Evolutionary conservation across 2,329 filamentous ascomycete species (phyloP).

Genomic region (Ceratocystis smalleyi): DNA sequence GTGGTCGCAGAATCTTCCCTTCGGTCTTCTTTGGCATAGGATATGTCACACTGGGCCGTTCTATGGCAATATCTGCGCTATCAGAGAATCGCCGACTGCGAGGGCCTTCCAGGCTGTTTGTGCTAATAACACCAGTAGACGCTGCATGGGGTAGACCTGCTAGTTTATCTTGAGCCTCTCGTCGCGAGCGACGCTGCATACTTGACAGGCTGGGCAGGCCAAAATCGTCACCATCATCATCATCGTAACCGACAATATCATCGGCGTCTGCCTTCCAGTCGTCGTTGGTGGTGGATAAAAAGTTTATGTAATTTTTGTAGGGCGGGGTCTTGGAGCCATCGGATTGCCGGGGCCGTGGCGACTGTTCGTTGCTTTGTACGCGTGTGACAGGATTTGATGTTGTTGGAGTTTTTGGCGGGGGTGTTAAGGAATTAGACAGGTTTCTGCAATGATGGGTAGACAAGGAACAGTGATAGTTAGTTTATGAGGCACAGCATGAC

Average conservation of each 20-base stretch:
- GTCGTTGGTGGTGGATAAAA: conserved; percentile 65
- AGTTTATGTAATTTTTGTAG: conserved; percentile 61
- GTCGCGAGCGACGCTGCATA: conserved; percentile 59
- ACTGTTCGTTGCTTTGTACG: conserved; percentile 35
- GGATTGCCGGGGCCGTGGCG: conserved; percentile 38
- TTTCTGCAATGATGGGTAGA: conserved; percentile 30
- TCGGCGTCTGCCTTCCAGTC: conserved; percentile 68
- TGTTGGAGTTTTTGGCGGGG: conserved; percentile 63
- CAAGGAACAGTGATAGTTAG: conserved; percentile 14
- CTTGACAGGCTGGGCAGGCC: conserved; percentile 83
- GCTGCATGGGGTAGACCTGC: conserved; percentile 4
- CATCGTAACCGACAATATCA: conserved; percentile 62
- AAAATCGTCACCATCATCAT: conserved; percentile 87
- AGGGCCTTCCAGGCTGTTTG: conserved; percentile 23
- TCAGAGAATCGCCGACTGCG: conserved; percentile 52
- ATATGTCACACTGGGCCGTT: conserved; percentile 67
- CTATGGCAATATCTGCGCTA: conserved; percentile 87
- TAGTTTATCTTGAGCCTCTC: conserved; percentile 23
- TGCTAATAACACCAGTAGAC: background rate
- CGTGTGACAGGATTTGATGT: conserved; percentile 31
- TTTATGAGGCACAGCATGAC: background rate
- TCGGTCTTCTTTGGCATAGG: conserved; percentile 79
- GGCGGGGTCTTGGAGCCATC: conserved; percentile 45
- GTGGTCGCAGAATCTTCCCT: conserved; percentile 87
- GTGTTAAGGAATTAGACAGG: conserved; percentile 42